Evolutionary conservation across 176 grass and related monocot genomes (phyloP).

Genomic region (Typha latifolia): DNA sequence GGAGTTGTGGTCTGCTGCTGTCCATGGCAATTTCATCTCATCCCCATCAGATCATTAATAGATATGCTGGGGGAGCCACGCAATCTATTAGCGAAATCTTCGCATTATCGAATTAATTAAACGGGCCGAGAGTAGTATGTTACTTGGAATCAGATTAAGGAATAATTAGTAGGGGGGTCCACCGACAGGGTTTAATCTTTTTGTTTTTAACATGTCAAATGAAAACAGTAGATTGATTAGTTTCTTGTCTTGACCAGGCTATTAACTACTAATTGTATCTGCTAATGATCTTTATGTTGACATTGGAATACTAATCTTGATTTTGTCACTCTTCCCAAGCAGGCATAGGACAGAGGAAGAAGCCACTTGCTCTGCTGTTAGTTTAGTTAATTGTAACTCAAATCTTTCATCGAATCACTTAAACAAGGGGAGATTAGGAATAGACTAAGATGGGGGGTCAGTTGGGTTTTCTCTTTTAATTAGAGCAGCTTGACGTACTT

Average conservation of each 20-base stretch:
- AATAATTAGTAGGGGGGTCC: neutral
- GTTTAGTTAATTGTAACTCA: neutral
- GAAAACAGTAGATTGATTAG: constrained; percentile 9
- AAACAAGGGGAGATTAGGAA: neutral
- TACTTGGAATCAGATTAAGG: neutral
- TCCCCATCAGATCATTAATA: neutral
- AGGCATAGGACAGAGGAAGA: constrained; percentile 9
- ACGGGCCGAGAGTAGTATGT: neutral
- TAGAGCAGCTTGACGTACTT: neutral
- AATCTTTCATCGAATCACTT: constrained; percentile 12
- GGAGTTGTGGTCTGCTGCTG: neutral
- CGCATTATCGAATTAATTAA: neutral
- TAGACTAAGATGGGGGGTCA: neutral
- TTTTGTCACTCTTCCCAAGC: neutral
- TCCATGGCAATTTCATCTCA: neutral
- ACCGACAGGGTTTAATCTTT: neutral
- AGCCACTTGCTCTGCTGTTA: neutral
- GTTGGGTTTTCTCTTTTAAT: neutral
- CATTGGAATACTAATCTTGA: constrained; percentile 16
- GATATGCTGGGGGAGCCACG: neutral
- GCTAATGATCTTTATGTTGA: neutral
- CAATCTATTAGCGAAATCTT: neutral
- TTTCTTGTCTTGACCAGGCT: constrained; percentile 6
- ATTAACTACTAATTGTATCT: neutral
- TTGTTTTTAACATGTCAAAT: neutral